A percentile compares a stretch with the other conserved stretches of the same genome.
Evolutionary conservation across 805 yeast genomes (phyloP).

Genomic region (Sugiyamaella marilandica): DNA sequence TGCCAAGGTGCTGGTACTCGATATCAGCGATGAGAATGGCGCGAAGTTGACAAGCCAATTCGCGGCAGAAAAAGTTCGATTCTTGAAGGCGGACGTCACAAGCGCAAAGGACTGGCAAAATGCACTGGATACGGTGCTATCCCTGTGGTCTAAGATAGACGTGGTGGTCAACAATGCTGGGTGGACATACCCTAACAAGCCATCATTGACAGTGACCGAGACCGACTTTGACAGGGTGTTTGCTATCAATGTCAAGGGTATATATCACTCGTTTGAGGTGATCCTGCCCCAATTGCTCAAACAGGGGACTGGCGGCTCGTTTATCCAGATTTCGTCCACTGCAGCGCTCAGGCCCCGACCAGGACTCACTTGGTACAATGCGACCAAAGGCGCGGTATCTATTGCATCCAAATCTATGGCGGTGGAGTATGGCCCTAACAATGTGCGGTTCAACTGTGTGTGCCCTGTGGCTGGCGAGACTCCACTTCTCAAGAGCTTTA

Average conservation of each 20-base stretch:
- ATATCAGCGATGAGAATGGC: constrained; percentile 16
- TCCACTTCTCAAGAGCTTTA: constrained; percentile 33
- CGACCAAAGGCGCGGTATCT: constrained; percentile 38
- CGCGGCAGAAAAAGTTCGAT: constrained; percentile 4
- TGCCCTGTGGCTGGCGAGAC: constrained; percentile 42
- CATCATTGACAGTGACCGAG: constrained; percentile 29
- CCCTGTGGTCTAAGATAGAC: constrained; percentile 31
- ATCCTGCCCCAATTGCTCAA: constrained; percentile 24
- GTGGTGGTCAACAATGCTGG: constrained; percentile 38
- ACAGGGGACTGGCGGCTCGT: constrained; percentile 33
- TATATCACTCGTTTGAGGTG: constrained; percentile 28
- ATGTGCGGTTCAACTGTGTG: constrained; percentile 38
- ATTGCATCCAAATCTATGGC: constrained; percentile 38
- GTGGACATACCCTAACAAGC: constrained; percentile 27
- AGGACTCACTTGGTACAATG: constrained; percentile 33
- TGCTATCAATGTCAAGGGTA: constrained; percentile 26
- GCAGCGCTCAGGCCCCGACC: constrained; percentile 34
- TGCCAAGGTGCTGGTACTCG: constrained; percentile 16
- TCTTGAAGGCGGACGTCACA: constrained; percentile 16
- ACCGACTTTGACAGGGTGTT: constrained; percentile 25
- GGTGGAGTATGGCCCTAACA: constrained; percentile 34
- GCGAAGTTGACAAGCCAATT: background rate
- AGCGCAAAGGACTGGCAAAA: constrained; percentile 28
- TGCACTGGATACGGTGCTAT: constrained; percentile 29
- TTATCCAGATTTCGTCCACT: constrained; percentile 38